Evolutionary conservation across 2,329 filamentous ascomycete species (phyloP).

Genomic region (Sporothrix schenckii): DNA sequence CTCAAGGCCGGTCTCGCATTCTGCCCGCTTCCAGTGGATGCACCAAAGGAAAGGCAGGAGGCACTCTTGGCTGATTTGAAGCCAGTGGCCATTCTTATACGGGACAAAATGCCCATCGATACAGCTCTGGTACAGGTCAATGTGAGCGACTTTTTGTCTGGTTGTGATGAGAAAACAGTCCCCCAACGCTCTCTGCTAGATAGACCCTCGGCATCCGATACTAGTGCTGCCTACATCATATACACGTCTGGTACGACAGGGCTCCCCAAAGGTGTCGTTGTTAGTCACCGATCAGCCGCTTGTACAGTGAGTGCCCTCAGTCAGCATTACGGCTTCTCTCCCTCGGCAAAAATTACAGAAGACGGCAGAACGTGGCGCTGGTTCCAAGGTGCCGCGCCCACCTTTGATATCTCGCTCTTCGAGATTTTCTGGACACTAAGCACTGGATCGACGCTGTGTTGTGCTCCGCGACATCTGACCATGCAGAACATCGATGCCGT

Average conservation of each 20-base stretch:
- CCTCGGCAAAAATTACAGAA: neutral
- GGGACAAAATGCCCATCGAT: neutral
- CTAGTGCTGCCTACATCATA: constrained; percentile 42
- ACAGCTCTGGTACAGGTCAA: neutral
- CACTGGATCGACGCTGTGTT: constrained; percentile 44
- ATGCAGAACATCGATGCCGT: constrained; percentile 38
- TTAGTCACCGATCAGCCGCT: constrained; percentile 50
- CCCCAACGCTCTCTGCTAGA: too few species aligned
- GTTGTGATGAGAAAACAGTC: neutral
- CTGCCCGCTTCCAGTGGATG: constrained; percentile 46
- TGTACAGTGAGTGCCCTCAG: constrained; percentile 43
- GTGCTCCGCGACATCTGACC: constrained; percentile 40
- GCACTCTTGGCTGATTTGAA: constrained; percentile 38
- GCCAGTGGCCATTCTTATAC: neutral
- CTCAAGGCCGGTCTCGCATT: constrained; percentile 46
- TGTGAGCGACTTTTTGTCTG: neutral
- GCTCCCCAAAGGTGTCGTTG: constrained; percentile 61
- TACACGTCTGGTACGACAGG: constrained; percentile 65
- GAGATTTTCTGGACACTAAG: constrained; percentile 38
- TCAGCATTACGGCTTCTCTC: constrained; percentile 33
- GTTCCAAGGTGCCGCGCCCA: constrained; percentile 46
- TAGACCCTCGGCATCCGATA: neutral
- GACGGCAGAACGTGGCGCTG: constrained; percentile 39
- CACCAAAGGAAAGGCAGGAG: constrained; percentile 39
- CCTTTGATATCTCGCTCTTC: constrained; percentile 39